Percentiles rank a stretch among this genome's conserved stretches.
phyloP scores from a whole-genome alignment of 495 filamentous ascomycete species.

The Neurospora terricola region DNA sequence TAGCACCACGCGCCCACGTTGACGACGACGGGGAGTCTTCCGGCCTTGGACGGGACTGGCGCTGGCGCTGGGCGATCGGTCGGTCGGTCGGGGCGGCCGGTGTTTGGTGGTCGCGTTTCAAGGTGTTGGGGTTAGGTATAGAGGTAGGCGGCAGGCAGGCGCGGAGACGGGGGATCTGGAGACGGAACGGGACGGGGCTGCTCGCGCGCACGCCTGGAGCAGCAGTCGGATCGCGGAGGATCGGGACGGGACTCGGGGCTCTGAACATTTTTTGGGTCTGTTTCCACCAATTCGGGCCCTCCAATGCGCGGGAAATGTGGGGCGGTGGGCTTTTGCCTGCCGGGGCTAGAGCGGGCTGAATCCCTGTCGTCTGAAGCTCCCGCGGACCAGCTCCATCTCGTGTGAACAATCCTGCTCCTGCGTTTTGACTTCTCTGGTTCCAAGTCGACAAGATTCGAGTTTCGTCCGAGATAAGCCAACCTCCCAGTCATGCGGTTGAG shows the following conservation, averaged over 20 bases:
- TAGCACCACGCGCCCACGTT: background rate
- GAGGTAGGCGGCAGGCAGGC: background rate
- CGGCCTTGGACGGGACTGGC: background rate
- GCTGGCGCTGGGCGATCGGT: background rate
- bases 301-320: slow-evolving; percentile 12
- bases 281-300: slow-evolving; percentile 6
- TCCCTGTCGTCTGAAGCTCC: background rate
- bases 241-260: slow-evolving; percentile 2
- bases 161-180: background rate
- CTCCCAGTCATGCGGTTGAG: background rate
- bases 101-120: background rate
- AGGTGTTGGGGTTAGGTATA: background rate
- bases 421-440: background rate
- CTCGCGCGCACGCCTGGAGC: background rate
- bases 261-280: slow-evolving; percentile 19
- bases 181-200: background rate
- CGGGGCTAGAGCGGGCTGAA: background rate
- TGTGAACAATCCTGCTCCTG: background rate
- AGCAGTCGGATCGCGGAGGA: background rate
- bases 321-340: background rate
- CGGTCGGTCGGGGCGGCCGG: background rate
- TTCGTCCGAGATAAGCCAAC: background rate
- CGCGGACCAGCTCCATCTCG: too few species aligned
- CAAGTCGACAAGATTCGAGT: background rate
- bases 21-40: background rate